These are phyloP conservation scores for Coemansia sp. DNA, from an alignment of 192 early-diverging fungal genomes.

Conservation along the genomic window DNA sequence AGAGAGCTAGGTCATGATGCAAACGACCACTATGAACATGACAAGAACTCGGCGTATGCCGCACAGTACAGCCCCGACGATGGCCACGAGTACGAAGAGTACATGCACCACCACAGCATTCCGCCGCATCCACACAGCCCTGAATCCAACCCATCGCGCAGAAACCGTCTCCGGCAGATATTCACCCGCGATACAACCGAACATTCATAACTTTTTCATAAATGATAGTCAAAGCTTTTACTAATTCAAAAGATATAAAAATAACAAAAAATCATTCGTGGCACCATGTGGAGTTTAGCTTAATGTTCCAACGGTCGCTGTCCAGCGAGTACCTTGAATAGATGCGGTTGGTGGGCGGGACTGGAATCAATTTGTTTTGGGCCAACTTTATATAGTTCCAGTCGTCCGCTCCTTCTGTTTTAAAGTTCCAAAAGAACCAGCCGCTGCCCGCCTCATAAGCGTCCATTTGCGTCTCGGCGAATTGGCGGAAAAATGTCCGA, in stretches of 20 bases:
- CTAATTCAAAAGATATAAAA: no score
- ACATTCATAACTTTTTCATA: not conserved
- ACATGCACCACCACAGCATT: not conserved
- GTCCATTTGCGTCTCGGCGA: conserved; percentile 66
- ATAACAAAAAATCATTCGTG: not conserved
- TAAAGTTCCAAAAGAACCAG: conserved; percentile 79
- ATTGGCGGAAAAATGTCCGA: conserved; percentile 57
- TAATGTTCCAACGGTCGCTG: conserved; percentile 29
- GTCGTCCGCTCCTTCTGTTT: conserved; percentile 66
- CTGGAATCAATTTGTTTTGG: conserved; percentile 61
- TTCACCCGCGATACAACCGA: conserved; percentile 2
- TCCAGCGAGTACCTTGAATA: conserved; percentile 47
- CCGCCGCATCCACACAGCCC: not conserved
- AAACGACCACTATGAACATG: not conserved
- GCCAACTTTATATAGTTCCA: conserved; percentile 76
- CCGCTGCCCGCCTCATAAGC: conserved; percentile 66
- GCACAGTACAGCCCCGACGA: conserved; percentile 1
- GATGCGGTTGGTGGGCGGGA: conserved; percentile 37
- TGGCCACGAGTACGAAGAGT: not conserved
- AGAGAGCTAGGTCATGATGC: not conserved
- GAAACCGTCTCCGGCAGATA: conserved; percentile 23
- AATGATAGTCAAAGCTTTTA: not conserved
- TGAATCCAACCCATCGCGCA: conserved; percentile 14
- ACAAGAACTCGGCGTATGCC: not conserved
- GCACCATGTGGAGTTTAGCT: conserved; percentile 39